Evolutionary conservation across 139 green algal species (phyloP), one percentile per base, ranked within the genome.

Genomic region (Tetradesmus lagerheimii): DNA sequence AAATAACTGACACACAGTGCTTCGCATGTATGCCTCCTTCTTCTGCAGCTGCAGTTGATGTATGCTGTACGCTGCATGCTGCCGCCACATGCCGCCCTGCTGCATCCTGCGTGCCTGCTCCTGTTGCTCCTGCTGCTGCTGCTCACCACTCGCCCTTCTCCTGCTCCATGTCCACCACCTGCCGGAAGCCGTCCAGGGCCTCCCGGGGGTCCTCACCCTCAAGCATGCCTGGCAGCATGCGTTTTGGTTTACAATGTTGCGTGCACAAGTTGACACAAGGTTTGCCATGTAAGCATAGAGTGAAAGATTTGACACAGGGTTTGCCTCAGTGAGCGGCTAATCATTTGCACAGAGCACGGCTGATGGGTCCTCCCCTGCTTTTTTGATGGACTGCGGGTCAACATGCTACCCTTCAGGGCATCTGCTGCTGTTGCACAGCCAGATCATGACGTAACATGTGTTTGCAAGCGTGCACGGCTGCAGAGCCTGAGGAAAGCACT

Each of bases 141-240:
- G 76, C 95, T 80, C 91, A 99, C 98, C 98, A 99, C 94, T 99
- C 98, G 2, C 97, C 98, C 86, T 98, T 98, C 8, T 98, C 97
- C 4, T 92, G 91, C 90, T 99, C 97, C 98, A 99, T 99, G 0
- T 89, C 87, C 31, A 99, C 91, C 6, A 99, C 98, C 62, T 97
- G 90, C 57, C 95, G 86, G 87, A 99, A 99, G 25, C 97, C 98
- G 0, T 96, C 91, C 34, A 99, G 91, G 0, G 97, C 97, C 35
- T 98, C 95, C 4, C 93, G 82, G 5, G 92, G 89, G 39, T 98
- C 94, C 14, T 96, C 95, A 39, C 89, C 91, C 81, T 99, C 97
- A 43, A 99, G 90, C 85, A 97, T 90, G 31, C 97, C 97, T 99
- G 84, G 14, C 41, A 12, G 41, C 43, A 64, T 82, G 39, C 43